These are phyloP conservation scores for Agaricus bisporus DNA, from an alignment of 768 basidiomycete species.

Conservation along the genomic window DNA sequence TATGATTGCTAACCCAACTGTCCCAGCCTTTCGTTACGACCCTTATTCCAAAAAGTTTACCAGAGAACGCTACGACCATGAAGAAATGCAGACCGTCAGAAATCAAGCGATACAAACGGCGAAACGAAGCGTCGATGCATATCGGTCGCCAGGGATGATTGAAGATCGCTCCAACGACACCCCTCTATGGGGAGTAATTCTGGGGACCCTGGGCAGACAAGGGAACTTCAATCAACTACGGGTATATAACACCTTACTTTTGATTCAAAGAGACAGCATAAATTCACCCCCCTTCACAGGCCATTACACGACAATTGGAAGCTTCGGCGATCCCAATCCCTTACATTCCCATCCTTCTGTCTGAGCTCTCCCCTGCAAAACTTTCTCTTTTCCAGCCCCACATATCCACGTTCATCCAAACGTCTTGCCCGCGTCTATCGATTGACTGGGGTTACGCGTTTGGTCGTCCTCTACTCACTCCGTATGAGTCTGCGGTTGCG, in stretches of 20 bases:
- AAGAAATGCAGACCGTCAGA: slow-evolving; percentile 75
- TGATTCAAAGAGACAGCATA: background rate
- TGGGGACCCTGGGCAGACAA: slow-evolving; percentile 93
- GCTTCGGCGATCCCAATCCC: slow-evolving; percentile 51
- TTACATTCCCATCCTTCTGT: slow-evolving; percentile 88
- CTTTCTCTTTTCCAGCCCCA: slow-evolving; percentile 76
- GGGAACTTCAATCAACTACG: slow-evolving; percentile 87
- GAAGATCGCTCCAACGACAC: slow-evolving; percentile 7
- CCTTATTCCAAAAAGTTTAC: slow-evolving; percentile 98
- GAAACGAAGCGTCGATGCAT: slow-evolving; percentile 47
- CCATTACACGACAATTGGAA: slow-evolving; percentile 68
- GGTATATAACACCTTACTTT: slow-evolving; percentile 27
- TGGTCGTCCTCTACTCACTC: slow-evolving; percentile 78
- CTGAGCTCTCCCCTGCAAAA: slow-evolving; percentile 95
- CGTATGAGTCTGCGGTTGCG: slow-evolving; percentile 89
- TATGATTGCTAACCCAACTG: slow-evolving; percentile 97
- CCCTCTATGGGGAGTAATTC: slow-evolving; percentile 82
- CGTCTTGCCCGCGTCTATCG: slow-evolving; percentile 91
- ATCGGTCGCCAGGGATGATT: slow-evolving; percentile 16
- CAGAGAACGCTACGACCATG: slow-evolving; percentile 84
- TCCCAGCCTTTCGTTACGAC: slow-evolving; percentile 97
- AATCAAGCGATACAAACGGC: slow-evolving; percentile 74
- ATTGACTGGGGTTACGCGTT: slow-evolving; percentile 99
- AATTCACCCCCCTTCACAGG: slow-evolving; percentile 28
- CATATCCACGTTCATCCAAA: slow-evolving; percentile 90